Percentiles rank a stretch among this genome's conserved stretches.
Conservation (phyloP, 768 basidiomycete genomes). For the Calocera cornea region DNA sequence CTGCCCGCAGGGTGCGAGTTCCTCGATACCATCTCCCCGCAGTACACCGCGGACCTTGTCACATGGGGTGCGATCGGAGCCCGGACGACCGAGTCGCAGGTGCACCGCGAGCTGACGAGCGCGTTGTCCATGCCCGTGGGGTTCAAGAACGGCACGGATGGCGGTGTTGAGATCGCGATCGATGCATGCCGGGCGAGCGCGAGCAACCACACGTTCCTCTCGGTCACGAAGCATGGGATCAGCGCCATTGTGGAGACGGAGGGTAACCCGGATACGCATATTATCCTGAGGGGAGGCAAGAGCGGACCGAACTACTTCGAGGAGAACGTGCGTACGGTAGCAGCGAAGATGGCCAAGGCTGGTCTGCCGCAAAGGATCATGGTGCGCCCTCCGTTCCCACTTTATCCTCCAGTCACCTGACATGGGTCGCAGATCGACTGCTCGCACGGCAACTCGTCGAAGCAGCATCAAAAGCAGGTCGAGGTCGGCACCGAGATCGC, state of each 20-base stretch:
- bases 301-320: slow-evolving; percentile 80
- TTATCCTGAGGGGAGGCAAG: slow-evolving; percentile 84
- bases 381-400: slow-evolving; percentile 34
- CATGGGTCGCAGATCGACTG: slow-evolving; percentile 62
- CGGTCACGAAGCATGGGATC: slow-evolving; percentile 91
- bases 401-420: slow-evolving; percentile 5
- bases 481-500: slow-evolving; percentile 87
- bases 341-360: slow-evolving; percentile 63
- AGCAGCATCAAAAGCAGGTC: slow-evolving; percentile 78
- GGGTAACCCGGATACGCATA: slow-evolving; percentile 86
- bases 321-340: slow-evolving; percentile 64
- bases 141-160: slow-evolving; percentile 98
- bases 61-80: slow-evolving; percentile 97
- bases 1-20: slow-evolving; percentile 96
- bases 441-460: slow-evolving; percentile 89
- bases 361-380: slow-evolving; percentile 70
- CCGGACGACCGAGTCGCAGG: slow-evolving; percentile 79
- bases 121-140: slow-evolving; percentile 92
- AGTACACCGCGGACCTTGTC: slow-evolving; percentile 87
- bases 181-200: slow-evolving; percentile 91
- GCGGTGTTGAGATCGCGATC: slow-evolving; percentile 77
- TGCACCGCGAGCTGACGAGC: slow-evolving; percentile 77
- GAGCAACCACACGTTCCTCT: slow-evolving; percentile 86
- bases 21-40: slow-evolving; percentile 60
- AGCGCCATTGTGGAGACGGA: slow-evolving; percentile 92